These are phyloP conservation scores for Juglanconis juglandina DNA, from an alignment of 2,329 filamentous ascomycete genomes.

Conservation along the genomic window DNA sequence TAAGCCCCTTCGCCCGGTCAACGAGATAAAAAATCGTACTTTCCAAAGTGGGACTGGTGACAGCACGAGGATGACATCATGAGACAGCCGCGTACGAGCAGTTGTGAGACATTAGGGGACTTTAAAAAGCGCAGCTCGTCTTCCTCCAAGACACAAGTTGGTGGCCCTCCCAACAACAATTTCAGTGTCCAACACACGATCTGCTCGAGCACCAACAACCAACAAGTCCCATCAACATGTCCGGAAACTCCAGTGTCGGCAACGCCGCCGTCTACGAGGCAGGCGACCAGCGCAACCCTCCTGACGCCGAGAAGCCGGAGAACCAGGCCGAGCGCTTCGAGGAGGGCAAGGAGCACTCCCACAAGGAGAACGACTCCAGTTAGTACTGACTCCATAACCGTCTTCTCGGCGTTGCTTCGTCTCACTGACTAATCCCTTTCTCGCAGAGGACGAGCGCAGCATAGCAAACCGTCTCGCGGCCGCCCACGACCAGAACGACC, in stretches of 20 bases:
- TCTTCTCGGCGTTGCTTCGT: not conserved
- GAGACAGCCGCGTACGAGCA: not conserved
- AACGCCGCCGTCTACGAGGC: conserved; percentile 65
- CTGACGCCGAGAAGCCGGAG: conserved; percentile 47
- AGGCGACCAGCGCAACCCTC: conserved; percentile 68
- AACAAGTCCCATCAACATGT: conserved; percentile 25
- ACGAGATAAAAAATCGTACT: not conserved
- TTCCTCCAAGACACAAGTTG: not conserved
- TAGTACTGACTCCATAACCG: conserved; percentile 26
- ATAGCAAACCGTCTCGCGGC: conserved; percentile 69
- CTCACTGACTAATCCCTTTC: not conserved
- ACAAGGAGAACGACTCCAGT: conserved; percentile 71
- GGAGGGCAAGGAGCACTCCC: conserved; percentile 68
- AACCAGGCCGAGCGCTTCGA: conserved; percentile 55
- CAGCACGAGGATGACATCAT: not conserved
- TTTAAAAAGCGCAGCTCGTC: not conserved
- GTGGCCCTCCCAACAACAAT: not conserved
- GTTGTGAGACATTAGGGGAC: not conserved
- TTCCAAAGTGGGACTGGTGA: not conserved
- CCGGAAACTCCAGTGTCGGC: conserved; percentile 62
- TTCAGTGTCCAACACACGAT: not conserved
- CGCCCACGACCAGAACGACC: conserved; percentile 29
- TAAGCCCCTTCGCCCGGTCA: not conserved
- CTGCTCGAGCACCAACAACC: not conserved
- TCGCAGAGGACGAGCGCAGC: conserved; percentile 63